Conservation (phyloP, 169 alveolate species). For the Eimeria falciformis region DNA sequence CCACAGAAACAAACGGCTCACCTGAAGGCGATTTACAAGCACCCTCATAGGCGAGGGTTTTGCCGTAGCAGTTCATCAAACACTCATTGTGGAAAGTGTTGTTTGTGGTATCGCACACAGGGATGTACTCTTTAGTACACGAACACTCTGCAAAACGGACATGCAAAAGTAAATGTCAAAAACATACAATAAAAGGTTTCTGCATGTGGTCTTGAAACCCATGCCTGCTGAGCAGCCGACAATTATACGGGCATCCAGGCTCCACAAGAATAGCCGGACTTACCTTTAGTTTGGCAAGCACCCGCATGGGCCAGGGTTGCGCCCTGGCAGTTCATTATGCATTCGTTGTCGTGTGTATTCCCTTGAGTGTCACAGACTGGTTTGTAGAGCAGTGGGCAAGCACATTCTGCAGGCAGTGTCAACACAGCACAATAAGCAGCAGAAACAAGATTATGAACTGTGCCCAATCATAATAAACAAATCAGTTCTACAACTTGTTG, state of each 20-base stretch:
- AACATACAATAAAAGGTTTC: background rate
- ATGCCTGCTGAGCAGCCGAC: too few relatives aligned
- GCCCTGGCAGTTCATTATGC: slow-evolving; percentile 57
- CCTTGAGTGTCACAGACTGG: slow-evolving; percentile 73
- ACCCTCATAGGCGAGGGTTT: slow-evolving; percentile 23
- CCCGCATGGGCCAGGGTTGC: slow-evolving; percentile 21
- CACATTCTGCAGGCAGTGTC: slow-evolving; percentile 58
- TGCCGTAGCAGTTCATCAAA: slow-evolving; percentile 20
- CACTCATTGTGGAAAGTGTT: slow-evolving; percentile 26
- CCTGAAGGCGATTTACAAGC: background rate
- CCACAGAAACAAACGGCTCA: background rate
- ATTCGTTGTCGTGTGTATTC: slow-evolving; percentile 35
- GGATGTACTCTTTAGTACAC: slow-evolving; percentile 4
- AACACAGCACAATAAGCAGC: too few relatives aligned
- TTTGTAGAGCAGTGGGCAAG: slow-evolving; percentile 43
- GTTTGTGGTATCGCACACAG: slow-evolving; percentile 35
- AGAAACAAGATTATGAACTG: too few relatives aligned
- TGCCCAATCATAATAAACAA: too few relatives aligned
- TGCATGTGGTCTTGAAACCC: background rate
- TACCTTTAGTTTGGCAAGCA: background rate
- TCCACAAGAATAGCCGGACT: background rate
- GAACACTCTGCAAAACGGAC: background rate
- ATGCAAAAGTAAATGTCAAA: background rate
- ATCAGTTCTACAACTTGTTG: too few relatives aligned
- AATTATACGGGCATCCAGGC: too few relatives aligned